A percentile compares a stretch with the other conserved stretches of the same genome.
These are phyloP conservation scores for Fomitopsis serialis DNA, from an alignment of 768 basidiomycete species.

Conservation along the genomic window DNA sequence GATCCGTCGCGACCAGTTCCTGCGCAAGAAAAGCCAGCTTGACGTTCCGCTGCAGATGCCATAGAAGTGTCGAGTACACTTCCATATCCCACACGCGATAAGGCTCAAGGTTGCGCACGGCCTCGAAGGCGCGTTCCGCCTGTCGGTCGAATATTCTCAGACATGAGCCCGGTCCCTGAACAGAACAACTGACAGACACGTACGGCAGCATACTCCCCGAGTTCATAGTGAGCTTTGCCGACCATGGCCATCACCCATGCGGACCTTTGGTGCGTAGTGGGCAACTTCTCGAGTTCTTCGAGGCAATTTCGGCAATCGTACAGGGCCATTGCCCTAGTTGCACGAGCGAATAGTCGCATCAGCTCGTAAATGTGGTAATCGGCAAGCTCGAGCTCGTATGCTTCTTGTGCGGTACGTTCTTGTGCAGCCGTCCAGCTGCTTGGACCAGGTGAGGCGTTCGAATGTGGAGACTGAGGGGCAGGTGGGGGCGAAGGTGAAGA, in stretches of 20 bases:
- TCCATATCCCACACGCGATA: conserved; percentile 92
- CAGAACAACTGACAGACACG: conserved; percentile 24
- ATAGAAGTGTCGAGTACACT: conserved; percentile 90
- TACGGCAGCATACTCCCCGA: conserved; percentile 84
- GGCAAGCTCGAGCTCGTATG: conserved; percentile 66
- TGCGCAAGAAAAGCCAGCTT: conserved; percentile 91
- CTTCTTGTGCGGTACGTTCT: conserved; percentile 67
- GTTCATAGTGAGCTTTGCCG: conserved; percentile 86
- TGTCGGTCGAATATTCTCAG: conserved; percentile 25
- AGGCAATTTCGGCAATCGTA: conserved; percentile 77
- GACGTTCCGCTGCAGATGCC: conserved; percentile 85
- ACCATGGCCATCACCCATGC: conserved; percentile 78
- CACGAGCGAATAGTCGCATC: conserved; percentile 76
- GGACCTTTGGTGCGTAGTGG: conserved; percentile 65
- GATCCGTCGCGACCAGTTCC: conserved; percentile 79
- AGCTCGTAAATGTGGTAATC: conserved; percentile 82
- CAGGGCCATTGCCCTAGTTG: conserved; percentile 64
- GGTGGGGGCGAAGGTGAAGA: conserved; percentile 53
- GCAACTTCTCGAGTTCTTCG: conserved; percentile 71
- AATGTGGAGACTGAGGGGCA: conserved; percentile 29
- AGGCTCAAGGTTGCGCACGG: conserved; percentile 80
- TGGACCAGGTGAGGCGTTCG: conserved; percentile 53
- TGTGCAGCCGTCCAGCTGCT: conserved; percentile 59
- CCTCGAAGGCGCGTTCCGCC: conserved; percentile 88
- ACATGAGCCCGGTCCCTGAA: conserved; percentile 13